Evolutionary conservation across 2,329 filamentous ascomycete genomes (phyloP), one percentile per base, ranked within the genome.

Genomic region (Alternaria sp.): DNA sequence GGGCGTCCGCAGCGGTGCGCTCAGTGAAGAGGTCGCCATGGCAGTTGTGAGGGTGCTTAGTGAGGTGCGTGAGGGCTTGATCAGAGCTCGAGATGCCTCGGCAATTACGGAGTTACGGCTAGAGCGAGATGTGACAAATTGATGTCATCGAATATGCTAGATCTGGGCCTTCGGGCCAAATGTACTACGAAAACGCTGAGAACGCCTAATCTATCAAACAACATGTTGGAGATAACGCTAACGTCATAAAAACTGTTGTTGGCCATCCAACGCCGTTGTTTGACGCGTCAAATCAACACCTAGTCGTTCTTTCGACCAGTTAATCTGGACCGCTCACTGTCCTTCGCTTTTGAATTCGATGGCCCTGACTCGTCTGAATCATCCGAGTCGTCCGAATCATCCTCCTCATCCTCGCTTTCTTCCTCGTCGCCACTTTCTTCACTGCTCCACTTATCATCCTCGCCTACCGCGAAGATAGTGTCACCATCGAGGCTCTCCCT

Each of bases 391-490:
- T 58, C 57, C 14, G 51, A 47, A 50, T 61, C 58, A 28, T 56
- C 41, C 3, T 61, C 59, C 21, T 61, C 54, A 15, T 61, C 61
- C n/a, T 59, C 58, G 5, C 60, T 58, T 18, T 63, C 55, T 12
- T 63, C 60, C 37, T 49, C 49, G 15, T 60, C 57, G 23, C 56
- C 61, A 33, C 58, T 61, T 18, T 58, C 63, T 20, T 90, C 91
- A 60, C 92, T 90, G 60, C 91, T 93, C 85, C 94, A 95, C 76
- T 90, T 93, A 75, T 96, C 93, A 73, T 97, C 94, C 58, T 89
- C 88, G 11, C 94, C 95, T 11, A 98, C 92, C 1, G 95, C 95
- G 74, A 98, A 98, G 66, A 98, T 96, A 0, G 94, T 97, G 82
- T 98, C 96, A 11, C 94, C 94, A 66, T 98, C 94, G 33, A 92